These are phyloP conservation scores for Hypoxylon intermedium DNA, from an alignment of 495 filamentous ascomycete genomes.

Conservation along the genomic window DNA sequence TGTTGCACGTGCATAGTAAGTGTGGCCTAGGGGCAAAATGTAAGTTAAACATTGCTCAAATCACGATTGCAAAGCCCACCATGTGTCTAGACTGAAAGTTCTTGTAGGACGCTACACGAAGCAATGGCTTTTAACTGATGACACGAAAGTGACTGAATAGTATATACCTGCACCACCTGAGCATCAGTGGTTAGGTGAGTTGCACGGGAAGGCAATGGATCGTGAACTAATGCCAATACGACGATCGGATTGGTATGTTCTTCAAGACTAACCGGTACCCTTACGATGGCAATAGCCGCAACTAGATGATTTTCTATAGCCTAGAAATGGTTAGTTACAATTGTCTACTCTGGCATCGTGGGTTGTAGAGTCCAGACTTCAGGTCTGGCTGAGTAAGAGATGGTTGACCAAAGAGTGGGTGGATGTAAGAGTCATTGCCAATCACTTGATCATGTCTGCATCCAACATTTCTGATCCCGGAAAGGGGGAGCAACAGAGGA, in stretches of 20 bases:
- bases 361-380: conserved; percentile 1
- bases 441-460: conserved; percentile 31
- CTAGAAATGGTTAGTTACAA: conserved; percentile 40
- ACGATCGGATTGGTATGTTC: conserved; percentile 42
- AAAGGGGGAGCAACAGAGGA: conserved; percentile 8
- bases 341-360: conserved; percentile 22
- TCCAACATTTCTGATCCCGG: conserved; percentile 17
- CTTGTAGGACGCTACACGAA: conserved; percentile 33
- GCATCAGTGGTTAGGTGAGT: conserved; percentile 29
- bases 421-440: conserved; percentile 8
- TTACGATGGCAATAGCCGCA: conserved; percentile 61
- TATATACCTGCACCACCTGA: conserved; percentile 25
- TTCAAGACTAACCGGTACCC: conserved; percentile 52
- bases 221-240: conserved; percentile 16
- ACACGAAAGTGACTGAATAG: conserved; percentile 12
- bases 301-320: conserved; percentile 55
- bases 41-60: conserved; percentile 41
- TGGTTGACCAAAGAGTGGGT: not conserved
- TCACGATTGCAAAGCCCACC: conserved; percentile 37
- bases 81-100: conserved; percentile 27
- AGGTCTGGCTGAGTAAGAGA: conserved; percentile 23
- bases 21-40: conserved; percentile 66
- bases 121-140: conserved; percentile 14
- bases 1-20: conserved; percentile 77
- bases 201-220: conserved; percentile 24